Base-by-base conservation (phyloP, 768 basidiomycete species). In the Boletus tylopilopsis region DNA sequence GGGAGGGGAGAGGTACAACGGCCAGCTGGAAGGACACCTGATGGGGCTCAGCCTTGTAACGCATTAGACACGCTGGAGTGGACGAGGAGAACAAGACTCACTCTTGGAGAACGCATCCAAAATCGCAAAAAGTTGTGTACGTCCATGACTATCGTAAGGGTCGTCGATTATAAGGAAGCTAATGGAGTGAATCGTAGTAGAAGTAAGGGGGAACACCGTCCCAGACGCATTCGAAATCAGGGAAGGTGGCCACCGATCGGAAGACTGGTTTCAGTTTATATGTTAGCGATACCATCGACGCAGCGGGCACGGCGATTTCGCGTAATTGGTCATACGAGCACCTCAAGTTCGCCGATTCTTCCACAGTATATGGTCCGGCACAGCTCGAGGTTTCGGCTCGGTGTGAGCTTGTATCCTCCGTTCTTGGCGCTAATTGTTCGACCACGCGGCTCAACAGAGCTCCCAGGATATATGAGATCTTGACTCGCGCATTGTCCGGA, bases 11-110 rank as follows among this genome's bases (percentile, higher is more conserved):
- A 45, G 60, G 47, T 30, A 55, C 47, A 25, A 71, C 54, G 48
- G 66, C 60, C 46, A 78, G 58, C 58, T 71, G 67, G 50, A 76
- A 70, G 40, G 70, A 71, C 41, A 76, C 54, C 48, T 72, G 65
- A 45, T 71, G 71, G 27, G 69, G 61, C 16, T 68, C 57, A 18
- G 58, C 61, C 67, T 73, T 47, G 13, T 18, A 18, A 43, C 24
- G 27, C 6, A 43, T 68, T 16, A 63, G 37, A 35, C 23, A 45
- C 7, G 25, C 7, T 35, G 21, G 11, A 34, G 19, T 21, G 15
- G 36, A 29, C 5, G 25, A 13, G 11, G 9, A 32, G 36, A 35
- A 22, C 3, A 30, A 12, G 33, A 57, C 64, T 53, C 50, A 70
- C 67, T 53, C 50, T 62, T 21, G 60, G 60, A 38, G 56, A 48